A percentile compares a stretch with the other conserved stretches of the same genome.
Evolutionary conservation across 2,329 filamentous ascomycete species (phyloP).

Genomic region (Zarea fungicola): DNA sequence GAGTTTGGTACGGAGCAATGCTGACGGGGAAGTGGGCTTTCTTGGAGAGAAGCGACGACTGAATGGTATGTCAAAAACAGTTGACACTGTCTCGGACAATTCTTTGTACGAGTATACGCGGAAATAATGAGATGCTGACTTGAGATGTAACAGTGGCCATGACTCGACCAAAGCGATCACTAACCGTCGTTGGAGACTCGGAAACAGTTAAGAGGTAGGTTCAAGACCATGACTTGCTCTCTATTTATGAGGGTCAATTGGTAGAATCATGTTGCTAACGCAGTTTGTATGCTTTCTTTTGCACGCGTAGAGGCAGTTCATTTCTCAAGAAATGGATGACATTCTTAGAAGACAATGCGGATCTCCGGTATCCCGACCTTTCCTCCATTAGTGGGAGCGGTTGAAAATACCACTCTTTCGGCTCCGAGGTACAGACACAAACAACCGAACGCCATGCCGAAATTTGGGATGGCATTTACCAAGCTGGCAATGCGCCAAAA

Average conservation of each 20-base stretch:
- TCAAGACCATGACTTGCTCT: too few relatives aligned
- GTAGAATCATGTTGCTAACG: too few relatives aligned
- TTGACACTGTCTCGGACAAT: conserved; percentile 6
- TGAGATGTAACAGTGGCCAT: conserved; percentile 77
- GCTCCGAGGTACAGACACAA: too few relatives aligned
- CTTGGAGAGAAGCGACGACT: conserved; percentile 84
- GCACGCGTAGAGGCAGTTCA: conserved; percentile 60
- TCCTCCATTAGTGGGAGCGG: conserved; percentile 27
- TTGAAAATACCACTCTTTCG: background rate
- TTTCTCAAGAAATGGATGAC: conserved; percentile 91
- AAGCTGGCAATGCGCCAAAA: too few relatives aligned
- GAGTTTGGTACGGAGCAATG: conserved; percentile 88
- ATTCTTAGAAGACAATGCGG: conserved; percentile 82
- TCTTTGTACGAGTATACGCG: background rate
- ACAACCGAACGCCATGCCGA: background rate
- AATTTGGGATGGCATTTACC: background rate
- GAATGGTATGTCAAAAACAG: conserved; percentile 62
- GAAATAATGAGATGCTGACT: conserved; percentile 1
- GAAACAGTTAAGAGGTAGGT: conserved; percentile 87
- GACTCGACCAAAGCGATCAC: conserved; percentile 86
- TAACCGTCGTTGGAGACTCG: conserved; percentile 89
- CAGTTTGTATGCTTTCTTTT: background rate
- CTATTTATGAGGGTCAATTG: too few relatives aligned
- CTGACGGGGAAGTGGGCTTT: conserved; percentile 84
- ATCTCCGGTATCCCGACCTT: conserved; percentile 80